Conservation (phyloP, 1,284 basidiomycete genomes). For the Cryptococcus jaspeensis region DNA sequence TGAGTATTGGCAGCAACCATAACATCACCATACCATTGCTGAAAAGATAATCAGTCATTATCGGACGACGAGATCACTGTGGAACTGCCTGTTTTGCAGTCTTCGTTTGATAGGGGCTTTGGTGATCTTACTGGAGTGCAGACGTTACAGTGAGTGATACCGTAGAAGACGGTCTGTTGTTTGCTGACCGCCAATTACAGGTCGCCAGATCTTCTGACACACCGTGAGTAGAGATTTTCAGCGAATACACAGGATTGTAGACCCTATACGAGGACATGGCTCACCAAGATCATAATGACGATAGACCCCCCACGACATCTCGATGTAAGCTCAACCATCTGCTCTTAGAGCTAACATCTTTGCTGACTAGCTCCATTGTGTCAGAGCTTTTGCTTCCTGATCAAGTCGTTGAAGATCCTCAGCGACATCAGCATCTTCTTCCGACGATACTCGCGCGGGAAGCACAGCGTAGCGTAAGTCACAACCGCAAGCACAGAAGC, state of each 20-base stretch:
- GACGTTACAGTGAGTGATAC: constrained; percentile 25
- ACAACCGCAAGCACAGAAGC: background rate
- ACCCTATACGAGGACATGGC: too few relatives aligned
- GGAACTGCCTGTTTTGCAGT: constrained; percentile 39
- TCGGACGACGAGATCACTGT: constrained; percentile 41
- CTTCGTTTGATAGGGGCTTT: constrained; percentile 26
- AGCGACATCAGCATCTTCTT: constrained; percentile 35
- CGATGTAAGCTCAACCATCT: constrained; percentile 23
- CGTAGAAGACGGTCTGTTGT: too few relatives aligned
- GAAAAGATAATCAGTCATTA: constrained; percentile 15
- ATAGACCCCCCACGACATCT: constrained; percentile 30
- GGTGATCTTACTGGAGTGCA: constrained; percentile 36
- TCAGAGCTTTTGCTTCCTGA: constrained; percentile 64
- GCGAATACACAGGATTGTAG: too few relatives aligned
- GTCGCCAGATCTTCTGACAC: constrained; percentile 17
- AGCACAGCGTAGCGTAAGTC: constrained; percentile 26
- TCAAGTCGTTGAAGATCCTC: constrained; percentile 64
- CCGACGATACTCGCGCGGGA: constrained; percentile 33
- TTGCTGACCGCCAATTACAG: background rate
- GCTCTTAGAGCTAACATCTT: background rate
- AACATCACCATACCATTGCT: background rate
- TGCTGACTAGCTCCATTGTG: constrained; percentile 6
- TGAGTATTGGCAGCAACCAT: constrained; percentile 5
- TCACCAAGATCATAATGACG: too few relatives aligned
- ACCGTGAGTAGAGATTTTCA: constrained; percentile 17